A percentile compares a stretch with the other conserved stretches of the same genome.
phyloP scores from a whole-genome alignment of 176 grass and related monocot genomes.

The Avena insularis region DNA sequence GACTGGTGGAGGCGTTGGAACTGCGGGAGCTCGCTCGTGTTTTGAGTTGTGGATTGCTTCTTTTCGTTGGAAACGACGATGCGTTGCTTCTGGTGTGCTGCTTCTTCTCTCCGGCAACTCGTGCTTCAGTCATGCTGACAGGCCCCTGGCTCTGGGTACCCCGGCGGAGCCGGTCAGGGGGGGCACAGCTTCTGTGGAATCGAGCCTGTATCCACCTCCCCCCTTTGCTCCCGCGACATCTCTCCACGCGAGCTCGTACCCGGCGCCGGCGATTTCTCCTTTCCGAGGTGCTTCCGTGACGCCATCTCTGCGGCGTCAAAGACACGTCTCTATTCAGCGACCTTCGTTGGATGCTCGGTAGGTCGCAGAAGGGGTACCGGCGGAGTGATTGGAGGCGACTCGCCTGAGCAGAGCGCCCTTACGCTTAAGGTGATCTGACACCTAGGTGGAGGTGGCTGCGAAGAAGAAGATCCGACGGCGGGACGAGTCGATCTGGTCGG shows the following conservation, averaged over 20 bases:
- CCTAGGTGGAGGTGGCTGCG: not conserved
- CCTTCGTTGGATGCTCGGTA: not conserved
- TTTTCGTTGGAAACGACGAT: not conserved
- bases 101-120: not conserved
- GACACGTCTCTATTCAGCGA: not conserved
- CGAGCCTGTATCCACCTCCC: not conserved
- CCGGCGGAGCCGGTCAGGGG: not conserved
- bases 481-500: not conserved
- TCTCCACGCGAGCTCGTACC: not conserved
- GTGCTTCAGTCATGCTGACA: no score
- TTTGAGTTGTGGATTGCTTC: not conserved
- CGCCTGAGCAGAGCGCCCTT: not conserved
- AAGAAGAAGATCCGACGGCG: not conserved
- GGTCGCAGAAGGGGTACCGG: not conserved
- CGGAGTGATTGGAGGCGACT: not conserved
- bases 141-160: no score
- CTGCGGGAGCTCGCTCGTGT: not conserved
- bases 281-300: not conserved
- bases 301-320: not conserved
- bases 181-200: not conserved
- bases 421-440: not conserved
- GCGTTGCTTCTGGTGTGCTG: not conserved
- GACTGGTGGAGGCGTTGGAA: not conserved
- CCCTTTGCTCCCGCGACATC: not conserved
- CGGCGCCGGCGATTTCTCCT: not conserved